These are phyloP conservation scores for Saccharomycopsis selenospora DNA, from an alignment of 805 yeast species.

Conservation along the genomic window DNA sequence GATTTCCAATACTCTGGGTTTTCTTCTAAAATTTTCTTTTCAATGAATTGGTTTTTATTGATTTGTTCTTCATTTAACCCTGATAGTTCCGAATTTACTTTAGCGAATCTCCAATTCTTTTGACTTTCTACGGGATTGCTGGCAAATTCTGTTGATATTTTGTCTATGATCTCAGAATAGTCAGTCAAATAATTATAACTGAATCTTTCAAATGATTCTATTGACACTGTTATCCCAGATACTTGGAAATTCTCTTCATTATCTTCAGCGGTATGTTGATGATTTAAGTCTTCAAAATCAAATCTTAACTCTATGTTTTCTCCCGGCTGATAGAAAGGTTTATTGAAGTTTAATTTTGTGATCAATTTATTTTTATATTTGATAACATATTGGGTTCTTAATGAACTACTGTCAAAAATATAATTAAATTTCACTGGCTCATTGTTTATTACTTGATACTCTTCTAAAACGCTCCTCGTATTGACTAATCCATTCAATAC, in stretches of 20 bases:
- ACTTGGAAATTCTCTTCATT: constrained; percentile 30
- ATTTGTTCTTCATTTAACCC: constrained; percentile 13
- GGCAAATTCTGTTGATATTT: constrained; percentile 12
- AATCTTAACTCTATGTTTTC: constrained; percentile 37
- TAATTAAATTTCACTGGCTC: not conserved
- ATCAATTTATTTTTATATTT: constrained; percentile 36
- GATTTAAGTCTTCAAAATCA: constrained; percentile 28
- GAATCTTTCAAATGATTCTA: constrained; percentile 33
- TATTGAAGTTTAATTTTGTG: constrained; percentile 34
- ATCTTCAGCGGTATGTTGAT: constrained; percentile 7
- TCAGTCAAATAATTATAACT: constrained; percentile 27
- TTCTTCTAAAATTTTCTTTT: constrained; percentile 6
- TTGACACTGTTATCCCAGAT: constrained; percentile 31
- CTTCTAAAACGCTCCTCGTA: too few relatives aligned
- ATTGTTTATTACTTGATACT: too few relatives aligned
- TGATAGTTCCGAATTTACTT: not conserved
- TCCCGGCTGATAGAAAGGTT: constrained; percentile 37
- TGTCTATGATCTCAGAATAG: constrained; percentile 4
- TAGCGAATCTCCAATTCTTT: constrained; percentile 17
- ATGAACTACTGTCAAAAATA: constrained; percentile 2
- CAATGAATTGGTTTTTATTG: constrained; percentile 12
- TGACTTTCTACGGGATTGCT: constrained; percentile 14
- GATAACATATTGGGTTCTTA: constrained; percentile 34
- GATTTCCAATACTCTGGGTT: constrained; percentile 20
- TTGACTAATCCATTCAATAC: too few relatives aligned